These are phyloP conservation scores for Colletotrichum ledebouriae DNA, from an alignment of 2,329 filamentous ascomycete genomes.

Conservation along the genomic window DNA sequence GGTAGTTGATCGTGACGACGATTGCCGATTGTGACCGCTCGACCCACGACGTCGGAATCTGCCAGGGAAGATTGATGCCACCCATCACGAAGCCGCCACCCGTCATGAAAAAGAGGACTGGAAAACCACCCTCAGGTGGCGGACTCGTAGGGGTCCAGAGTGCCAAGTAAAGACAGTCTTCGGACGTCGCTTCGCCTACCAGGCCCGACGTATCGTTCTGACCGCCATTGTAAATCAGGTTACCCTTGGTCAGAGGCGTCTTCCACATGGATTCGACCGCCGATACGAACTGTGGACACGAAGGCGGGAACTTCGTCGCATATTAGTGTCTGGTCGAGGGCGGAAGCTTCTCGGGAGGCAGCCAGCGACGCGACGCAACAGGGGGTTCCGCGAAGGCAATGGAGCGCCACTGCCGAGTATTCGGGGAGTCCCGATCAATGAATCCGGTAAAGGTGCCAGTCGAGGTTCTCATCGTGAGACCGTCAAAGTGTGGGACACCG, in stretches of 20 bases:
- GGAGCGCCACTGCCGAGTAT: conserved; percentile 53
- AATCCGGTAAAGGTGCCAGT: conserved; percentile 53
- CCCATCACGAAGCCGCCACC: conserved; percentile 61
- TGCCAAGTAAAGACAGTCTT: conserved; percentile 61
- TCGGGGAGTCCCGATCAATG: conserved; percentile 49
- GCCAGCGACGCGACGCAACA: conserved; percentile 48
- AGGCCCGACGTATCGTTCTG: conserved; percentile 45
- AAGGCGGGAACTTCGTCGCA: conserved; percentile 48
- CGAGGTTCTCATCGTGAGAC: conserved; percentile 49
- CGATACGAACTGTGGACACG: conserved; percentile 53
- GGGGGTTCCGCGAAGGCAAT: conserved; percentile 56
- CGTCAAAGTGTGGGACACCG: neutral
- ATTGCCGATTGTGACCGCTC: conserved; percentile 54
- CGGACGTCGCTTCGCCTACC: conserved; percentile 44
- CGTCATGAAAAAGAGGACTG: conserved; percentile 62
- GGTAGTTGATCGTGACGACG: conserved; percentile 43
- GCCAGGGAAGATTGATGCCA: conserved; percentile 59
- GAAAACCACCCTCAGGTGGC: conserved; percentile 49
- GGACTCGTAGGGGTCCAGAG: conserved; percentile 55
- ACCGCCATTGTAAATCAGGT: conserved; percentile 44
- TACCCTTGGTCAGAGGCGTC: conserved; percentile 42
- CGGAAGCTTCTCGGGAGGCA: conserved; percentile 47
- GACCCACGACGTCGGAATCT: conserved; percentile 59
- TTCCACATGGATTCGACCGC: conserved; percentile 48
- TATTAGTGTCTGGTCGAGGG: conserved; percentile 46